Percentiles rank a stretch among this genome's conserved stretches.
Conservation (phyloP, 208 protist genomes). For the Leishmania amazonensis region DNA sequence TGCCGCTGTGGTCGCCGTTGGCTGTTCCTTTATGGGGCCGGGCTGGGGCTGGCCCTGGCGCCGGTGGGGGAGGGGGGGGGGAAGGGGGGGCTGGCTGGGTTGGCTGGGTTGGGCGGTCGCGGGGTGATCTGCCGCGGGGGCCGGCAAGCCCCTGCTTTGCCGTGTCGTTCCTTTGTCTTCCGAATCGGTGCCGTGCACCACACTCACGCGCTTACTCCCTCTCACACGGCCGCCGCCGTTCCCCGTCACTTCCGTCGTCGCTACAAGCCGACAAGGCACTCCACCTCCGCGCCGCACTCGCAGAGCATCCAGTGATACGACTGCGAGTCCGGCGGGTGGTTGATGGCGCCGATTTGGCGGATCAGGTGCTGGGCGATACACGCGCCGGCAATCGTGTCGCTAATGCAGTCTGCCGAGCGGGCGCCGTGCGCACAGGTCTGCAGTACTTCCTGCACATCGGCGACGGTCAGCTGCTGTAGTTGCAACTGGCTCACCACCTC, state of each 20-base stretch:
- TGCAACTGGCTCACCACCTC: constrained; percentile 31
- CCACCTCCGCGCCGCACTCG: constrained; percentile 23
- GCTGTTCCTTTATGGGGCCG: constrained; percentile 1
- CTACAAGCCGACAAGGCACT: constrained; percentile 29
- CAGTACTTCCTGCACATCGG: constrained; percentile 25
- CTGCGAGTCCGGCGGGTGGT: constrained; percentile 11
- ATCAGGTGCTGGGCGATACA: constrained; percentile 53
- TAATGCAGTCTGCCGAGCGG: constrained; percentile 18
- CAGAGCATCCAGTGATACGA: constrained; percentile 28
- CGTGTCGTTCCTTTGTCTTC: not conserved
- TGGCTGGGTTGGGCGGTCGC: too few relatives aligned
- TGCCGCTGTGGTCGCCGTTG: not conserved
- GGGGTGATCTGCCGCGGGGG: too few relatives aligned
- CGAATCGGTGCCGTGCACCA: not conserved
- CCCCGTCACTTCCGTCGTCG: too few relatives aligned
- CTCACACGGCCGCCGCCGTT: not conserved
- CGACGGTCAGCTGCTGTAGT: constrained; percentile 33
- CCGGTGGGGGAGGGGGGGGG: too few relatives aligned
- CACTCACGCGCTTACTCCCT: not conserved
- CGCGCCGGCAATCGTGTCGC: constrained; percentile 47
- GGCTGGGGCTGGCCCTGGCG: too few relatives aligned
- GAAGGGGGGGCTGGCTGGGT: too few relatives aligned
- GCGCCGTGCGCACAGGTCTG: not conserved
- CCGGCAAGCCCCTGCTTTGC: not conserved
- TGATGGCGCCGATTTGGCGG: constrained; percentile 19